Evolutionary conservation across 169 alveolate genomes (phyloP).

Genomic region (Nephromyces sp.): DNA sequence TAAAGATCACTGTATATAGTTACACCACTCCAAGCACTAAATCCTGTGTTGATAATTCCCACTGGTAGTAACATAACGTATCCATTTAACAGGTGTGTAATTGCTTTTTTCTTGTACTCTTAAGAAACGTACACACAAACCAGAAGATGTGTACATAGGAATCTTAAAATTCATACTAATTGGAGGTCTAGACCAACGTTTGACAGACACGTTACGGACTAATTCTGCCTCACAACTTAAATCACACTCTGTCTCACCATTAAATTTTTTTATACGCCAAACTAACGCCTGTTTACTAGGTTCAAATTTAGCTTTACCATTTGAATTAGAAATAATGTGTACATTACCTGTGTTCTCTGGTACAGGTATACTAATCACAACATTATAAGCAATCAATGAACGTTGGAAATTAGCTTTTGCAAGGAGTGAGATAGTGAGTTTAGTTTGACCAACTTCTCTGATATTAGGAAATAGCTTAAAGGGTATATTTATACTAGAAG

Average conservation of each 20-base stretch:
- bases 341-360: constrained; percentile 71
- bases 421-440: constrained; percentile 61
- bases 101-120: constrained; percentile 63
- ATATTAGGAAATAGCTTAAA: constrained; percentile 69
- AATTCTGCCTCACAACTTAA: constrained; percentile 25
- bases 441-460: constrained; percentile 33
- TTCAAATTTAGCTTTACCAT: constrained; percentile 54
- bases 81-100: constrained; percentile 78
- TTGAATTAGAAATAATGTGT: constrained; percentile 53
- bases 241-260: constrained; percentile 8
- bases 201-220: constrained; percentile 7
- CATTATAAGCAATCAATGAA: constrained; percentile 59
- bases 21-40: no score
- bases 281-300: constrained; percentile 62
- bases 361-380: constrained; percentile 62
- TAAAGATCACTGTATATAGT: no score
- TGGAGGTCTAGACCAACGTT: constrained; percentile 76
- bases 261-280: constrained; percentile 72
- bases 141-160: constrained; percentile 84
- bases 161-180: constrained; percentile 73
- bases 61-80: constrained; percentile 80
- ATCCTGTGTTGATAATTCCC: constrained; percentile 77
- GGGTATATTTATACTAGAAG: constrained; percentile 77
- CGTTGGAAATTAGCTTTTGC: constrained; percentile 57
- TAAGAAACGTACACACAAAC: constrained; percentile 76